A percentile compares a stretch with the other conserved stretches of the same genome.
Conservation (phyloP, 73 alveolate genomes). For the Urostyla sp. region DNA sequence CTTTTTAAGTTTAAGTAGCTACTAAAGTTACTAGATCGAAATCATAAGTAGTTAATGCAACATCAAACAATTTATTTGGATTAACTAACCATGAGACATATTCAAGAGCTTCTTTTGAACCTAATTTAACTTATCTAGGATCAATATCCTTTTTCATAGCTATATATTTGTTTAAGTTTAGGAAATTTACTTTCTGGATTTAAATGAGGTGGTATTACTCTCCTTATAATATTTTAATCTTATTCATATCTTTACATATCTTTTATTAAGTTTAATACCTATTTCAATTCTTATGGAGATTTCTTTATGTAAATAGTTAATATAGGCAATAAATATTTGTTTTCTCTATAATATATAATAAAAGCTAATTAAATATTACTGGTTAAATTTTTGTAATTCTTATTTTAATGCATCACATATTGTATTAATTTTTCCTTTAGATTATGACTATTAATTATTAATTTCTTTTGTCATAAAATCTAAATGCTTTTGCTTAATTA, state of each 20-base stretch:
- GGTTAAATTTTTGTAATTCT: conserved; percentile 58
- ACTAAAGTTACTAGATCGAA: conserved; percentile 94
- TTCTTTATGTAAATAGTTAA: conserved; percentile 81
- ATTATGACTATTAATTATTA: conserved; percentile 39
- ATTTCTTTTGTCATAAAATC: conserved; percentile 44
- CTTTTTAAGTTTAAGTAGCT: conserved; percentile 97
- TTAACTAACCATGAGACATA: conserved; percentile 97
- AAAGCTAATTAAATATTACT: neutral
- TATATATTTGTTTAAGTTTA: neutral
- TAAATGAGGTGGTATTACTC: conserved; percentile 88
- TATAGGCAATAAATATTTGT: conserved; percentile 74
- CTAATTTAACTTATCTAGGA: conserved; percentile 73
- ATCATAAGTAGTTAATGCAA: conserved; percentile 97
- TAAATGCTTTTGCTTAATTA: conserved; percentile 53
- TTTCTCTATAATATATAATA: conserved; percentile 29
- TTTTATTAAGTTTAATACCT: conserved; percentile 71
- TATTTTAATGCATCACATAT: conserved; percentile 81
- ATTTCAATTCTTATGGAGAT: conserved; percentile 84
- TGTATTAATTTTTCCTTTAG: conserved; percentile 76
- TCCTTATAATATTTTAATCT: conserved; percentile 53
- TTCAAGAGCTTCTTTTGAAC: conserved; percentile 93
- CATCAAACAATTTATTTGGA: conserved; percentile 94
- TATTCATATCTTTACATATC: conserved; percentile 76
- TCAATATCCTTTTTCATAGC: conserved; percentile 70
- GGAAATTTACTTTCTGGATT: conserved; percentile 72